These are phyloP conservation scores for Fusarium proliferatum DNA, from an alignment of 2,329 filamentous ascomycete genomes.

Conservation along the genomic window DNA sequence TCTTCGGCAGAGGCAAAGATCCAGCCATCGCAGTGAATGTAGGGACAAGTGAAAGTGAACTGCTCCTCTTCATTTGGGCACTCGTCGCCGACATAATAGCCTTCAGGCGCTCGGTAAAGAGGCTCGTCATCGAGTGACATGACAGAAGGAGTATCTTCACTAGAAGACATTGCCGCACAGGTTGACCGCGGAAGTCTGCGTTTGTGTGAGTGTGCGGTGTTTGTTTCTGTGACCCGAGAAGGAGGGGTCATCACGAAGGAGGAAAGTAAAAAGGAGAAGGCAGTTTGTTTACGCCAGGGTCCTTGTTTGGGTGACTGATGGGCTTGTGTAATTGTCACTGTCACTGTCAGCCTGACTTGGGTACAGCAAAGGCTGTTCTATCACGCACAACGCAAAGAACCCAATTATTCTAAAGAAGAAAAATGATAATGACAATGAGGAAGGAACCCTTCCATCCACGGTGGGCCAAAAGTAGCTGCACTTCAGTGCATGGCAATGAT, in stretches of 20 bases:
- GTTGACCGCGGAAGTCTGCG: not conserved
- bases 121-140: not conserved
- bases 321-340: not conserved
- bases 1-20: slow-evolving; percentile 27
- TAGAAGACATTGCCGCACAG: not conserved
- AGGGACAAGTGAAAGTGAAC: slow-evolving; percentile 37
- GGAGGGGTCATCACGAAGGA: not conserved
- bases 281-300: not conserved
- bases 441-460: no score
- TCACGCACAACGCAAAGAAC: not conserved
- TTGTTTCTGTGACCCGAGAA: not conserved
- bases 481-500: rapidly evolving
- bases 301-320: slow-evolving; percentile 26
- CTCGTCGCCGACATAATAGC: slow-evolving; percentile 14
- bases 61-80: slow-evolving; percentile 28
- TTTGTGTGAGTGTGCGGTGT: not conserved
- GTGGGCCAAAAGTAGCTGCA: no score
- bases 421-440: not conserved
- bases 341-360: not conserved
- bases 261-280: not conserved
- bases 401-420: not conserved
- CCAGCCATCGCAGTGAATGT: slow-evolving; percentile 43
- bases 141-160: not conserved
- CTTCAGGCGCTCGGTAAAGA: not conserved
- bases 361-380: not conserved